Percentiles rank a stretch among this genome's conserved stretches.
These are phyloP conservation scores for Globisporangium paddicum DNA, from an alignment of 352 stramenopile genomes.

Conservation along the genomic window DNA sequence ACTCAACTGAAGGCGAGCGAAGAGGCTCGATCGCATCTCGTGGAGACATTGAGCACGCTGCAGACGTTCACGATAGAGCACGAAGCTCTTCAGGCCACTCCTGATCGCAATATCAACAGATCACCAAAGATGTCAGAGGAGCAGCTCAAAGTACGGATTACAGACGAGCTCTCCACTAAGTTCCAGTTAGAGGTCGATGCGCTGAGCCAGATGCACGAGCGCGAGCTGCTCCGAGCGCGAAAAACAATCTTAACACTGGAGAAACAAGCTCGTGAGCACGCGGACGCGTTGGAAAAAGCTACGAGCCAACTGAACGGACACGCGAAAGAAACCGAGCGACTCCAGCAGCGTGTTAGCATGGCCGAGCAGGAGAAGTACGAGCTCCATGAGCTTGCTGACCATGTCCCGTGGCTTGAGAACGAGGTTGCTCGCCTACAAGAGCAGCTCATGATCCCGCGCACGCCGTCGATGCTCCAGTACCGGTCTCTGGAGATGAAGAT, in stretches of 20 bases:
- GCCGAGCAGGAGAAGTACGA: constrained; percentile 24
- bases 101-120: neutral
- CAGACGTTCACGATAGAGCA: constrained; percentile 19
- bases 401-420: constrained; percentile 43
- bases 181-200: constrained; percentile 11
- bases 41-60: constrained; percentile 47
- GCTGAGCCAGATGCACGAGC: constrained; percentile 4
- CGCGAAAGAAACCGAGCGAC: constrained; percentile 29
- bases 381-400: constrained; percentile 25
- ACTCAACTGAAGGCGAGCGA: constrained; percentile 64
- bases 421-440: constrained; percentile 39
- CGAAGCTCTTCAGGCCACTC: neutral
- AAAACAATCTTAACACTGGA: constrained; percentile 22
- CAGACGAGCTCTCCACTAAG: constrained; percentile 6
- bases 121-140: neutral
- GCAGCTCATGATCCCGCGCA: constrained; percentile 49
- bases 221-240: constrained; percentile 1
- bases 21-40: constrained; percentile 49
- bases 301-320: constrained; percentile 21
- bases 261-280: constrained; percentile 22
- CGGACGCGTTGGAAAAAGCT: constrained; percentile 15
- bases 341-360: constrained; percentile 22
- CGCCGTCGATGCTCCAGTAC: constrained; percentile 80
- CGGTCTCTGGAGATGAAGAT: constrained; percentile 67
- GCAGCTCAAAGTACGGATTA: neutral